Evolutionary conservation across 768 basidiomycete genomes (phyloP), one percentile per base, ranked within the genome.

Genomic region (Cyathus striatus): DNA sequence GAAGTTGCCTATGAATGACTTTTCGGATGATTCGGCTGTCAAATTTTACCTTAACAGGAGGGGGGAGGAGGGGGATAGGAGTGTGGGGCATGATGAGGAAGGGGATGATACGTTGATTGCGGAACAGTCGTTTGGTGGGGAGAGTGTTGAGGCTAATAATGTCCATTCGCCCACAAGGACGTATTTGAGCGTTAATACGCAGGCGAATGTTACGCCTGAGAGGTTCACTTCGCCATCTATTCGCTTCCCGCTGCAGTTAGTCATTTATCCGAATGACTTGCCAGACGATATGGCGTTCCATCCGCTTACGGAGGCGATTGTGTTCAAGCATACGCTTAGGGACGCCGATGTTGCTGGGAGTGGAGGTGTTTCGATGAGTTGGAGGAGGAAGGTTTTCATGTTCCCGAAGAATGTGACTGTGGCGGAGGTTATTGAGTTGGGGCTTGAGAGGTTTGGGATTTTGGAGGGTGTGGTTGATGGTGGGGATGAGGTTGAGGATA

Each of bases 381-480:
- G 82, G 48, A 72, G 90, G 35, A 75, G 81, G 45, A 93, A 93
- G 62, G 76, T 95, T 36, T 88, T 98, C 59, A 79, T 88, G 48
- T 86, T 98, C 65, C 90, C 95, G 1, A 87, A 90, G 63, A 98
- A 96, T 54, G 83, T 88, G 25, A 98, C 91, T 0, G 96, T 97
- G 3, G 90, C 93, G 0, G 96, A 99, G 62, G 93, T 94, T 12
- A 91, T 96, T 27, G 96, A 99, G 61, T 70, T 89, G 26, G 88
- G 86, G 4, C 59, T 99, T 49, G 96, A 97, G 56, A 68, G 92
- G 45, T 97, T 98, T 56, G 96, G 96, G 2, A 96, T 99, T 43
- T 69, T 79, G 25, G 95, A 96, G 27, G 96, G 94, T n/a, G 92
- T 99, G 2, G 95, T 98, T 2, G 94, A 97, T 60, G 96, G 96